Evolutionary conservation across 2,329 filamentous ascomycete genomes (phyloP), one percentile per base, ranked within the genome.

Genomic region (Sclerotinia sclerotiorum): DNA sequence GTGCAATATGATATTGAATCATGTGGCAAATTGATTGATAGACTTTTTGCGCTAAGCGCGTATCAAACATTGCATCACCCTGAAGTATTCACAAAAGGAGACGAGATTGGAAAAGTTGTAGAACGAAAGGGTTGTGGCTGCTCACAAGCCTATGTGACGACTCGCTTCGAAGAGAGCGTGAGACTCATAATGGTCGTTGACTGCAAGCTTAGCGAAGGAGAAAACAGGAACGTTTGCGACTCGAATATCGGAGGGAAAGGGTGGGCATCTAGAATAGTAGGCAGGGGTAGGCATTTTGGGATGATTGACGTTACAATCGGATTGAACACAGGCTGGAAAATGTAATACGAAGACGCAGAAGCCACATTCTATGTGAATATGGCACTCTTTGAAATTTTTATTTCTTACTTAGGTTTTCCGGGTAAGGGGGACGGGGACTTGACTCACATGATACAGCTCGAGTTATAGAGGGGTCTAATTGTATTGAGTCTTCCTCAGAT

Each of bases 71-170:
- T 54, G 5, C 27, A 54, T 17, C 3, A 10, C 27, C 32, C 27
- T 29, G 17, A 10, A 35, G 29, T n/a, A 55, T 35, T 21, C 29
- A 55, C 27, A 55, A 7, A 27, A 7, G 19, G 17, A 17, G 39
- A 42, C 15, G 39, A 42, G 17, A 55, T 21, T 55, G 27, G 19
- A 0, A 17, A 10, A 46, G 13, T 29, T 29, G 3, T 48, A n/a
- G 5, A 48, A n/a, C 6, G 5, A 19, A 49, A 5, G 3, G 15
- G 13, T 32, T 10, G 3, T 10, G 2, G 13, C 32, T 35, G 15
- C 58, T 51, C 29, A 62, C 58, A 64, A 64, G n/a, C 61, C 61
- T 55, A 64, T 64, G 4, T 15, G 32, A 42, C 48, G 49, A n/a
- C 61, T 55, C 8, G 49, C 61, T 29, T 55, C 49, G 24, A 64